These are phyloP conservation scores for Artomyces pyxidatus DNA, from an alignment of 768 basidiomycete species.

Conservation along the genomic window DNA sequence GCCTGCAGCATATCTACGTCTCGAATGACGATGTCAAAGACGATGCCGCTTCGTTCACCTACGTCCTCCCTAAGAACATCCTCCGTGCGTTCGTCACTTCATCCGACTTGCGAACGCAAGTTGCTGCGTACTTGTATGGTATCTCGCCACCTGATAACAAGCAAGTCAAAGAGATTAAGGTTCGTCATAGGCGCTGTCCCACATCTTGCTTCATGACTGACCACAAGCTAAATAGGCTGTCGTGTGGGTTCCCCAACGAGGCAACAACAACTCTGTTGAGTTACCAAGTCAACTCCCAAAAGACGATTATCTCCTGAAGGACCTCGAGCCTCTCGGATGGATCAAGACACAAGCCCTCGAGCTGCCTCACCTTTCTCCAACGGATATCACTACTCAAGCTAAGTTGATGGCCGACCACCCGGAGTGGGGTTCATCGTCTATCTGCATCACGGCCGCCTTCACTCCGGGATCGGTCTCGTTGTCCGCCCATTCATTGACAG, in stretches of 20 bases:
- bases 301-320: constrained; percentile 92
- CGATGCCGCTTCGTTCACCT: constrained; percentile 90
- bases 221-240: constrained; percentile 44
- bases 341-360: constrained; percentile 95
- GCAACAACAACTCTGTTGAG: constrained; percentile 91
- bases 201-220: too few species aligned
- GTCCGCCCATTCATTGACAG: constrained; percentile 83
- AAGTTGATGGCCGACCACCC: constrained; percentile 96
- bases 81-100: constrained; percentile 89
- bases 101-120: constrained; percentile 92
- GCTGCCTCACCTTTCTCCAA: constrained; percentile 85
- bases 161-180: constrained; percentile 97
- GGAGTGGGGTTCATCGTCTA: constrained; percentile 89
- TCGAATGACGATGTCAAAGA: constrained; percentile 99
- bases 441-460: constrained; percentile 92
- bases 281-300: constrained; percentile 84
- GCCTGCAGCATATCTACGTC: constrained; percentile 97
- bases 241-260: constrained; percentile 96
- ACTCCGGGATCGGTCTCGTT: constrained; percentile 97
- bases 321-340: constrained; percentile 92
- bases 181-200: too few species aligned
- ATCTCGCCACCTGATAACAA: constrained; percentile 91
- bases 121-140: constrained; percentile 91
- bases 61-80: constrained; percentile 95
- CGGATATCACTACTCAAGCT: constrained; percentile 89